Evolutionary conservation across 2,329 filamentous ascomycete species (phyloP).

Genomic region (Nannizzia gypsea): DNA sequence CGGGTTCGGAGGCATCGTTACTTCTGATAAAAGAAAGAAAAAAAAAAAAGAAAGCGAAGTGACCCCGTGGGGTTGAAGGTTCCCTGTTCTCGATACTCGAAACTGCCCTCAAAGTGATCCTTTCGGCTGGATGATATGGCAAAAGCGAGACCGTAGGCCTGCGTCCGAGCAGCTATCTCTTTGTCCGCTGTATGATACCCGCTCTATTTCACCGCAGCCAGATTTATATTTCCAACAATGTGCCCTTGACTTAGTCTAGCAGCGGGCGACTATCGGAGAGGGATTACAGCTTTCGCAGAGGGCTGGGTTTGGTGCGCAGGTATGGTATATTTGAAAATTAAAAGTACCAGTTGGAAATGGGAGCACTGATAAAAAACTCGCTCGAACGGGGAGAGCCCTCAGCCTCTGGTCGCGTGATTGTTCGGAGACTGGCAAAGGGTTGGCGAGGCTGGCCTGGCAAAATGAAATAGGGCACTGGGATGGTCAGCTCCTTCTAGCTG

Average conservation of each 20-base stretch:
- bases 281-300: background rate
- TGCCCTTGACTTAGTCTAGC: background rate
- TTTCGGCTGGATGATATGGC: background rate
- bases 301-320: background rate
- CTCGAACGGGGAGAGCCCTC: background rate
- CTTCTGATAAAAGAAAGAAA: background rate
- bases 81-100: background rate
- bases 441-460: background rate
- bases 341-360: background rate
- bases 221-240: background rate
- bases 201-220: background rate
- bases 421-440: background rate
- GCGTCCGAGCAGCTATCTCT: background rate
- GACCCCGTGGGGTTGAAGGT: background rate
- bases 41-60: no score
- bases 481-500: background rate
- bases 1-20: constrained; percentile 33
- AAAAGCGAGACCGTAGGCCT: background rate
- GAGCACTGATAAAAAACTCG: background rate
- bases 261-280: background rate
- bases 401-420: background rate
- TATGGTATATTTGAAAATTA: background rate
- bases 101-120: background rate
- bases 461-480: background rate
- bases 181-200: background rate